These are phyloP conservation scores for Rhizophora apiculata DNA, from an alignment of 345 rosid genomes.

Conservation along the genomic window DNA sequence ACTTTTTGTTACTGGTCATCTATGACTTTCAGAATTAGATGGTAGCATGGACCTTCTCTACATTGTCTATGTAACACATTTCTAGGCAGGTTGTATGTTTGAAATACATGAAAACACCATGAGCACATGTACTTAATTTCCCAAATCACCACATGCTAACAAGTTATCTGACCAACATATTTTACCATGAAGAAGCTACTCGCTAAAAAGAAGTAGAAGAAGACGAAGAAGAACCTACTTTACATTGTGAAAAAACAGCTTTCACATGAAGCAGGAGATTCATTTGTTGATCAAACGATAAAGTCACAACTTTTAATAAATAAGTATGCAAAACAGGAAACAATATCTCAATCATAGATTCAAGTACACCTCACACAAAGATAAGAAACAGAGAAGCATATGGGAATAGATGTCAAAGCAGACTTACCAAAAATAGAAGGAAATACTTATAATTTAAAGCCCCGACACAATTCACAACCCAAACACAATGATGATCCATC, in stretches of 20 bases:
- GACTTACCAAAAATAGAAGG: slow-evolving; percentile 89
- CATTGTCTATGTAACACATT: too few relatives aligned
- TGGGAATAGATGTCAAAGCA: slow-evolving; percentile 7
- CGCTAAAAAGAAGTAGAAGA: background rate
- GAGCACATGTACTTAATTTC: too few relatives aligned
- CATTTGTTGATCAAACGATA: background rate
- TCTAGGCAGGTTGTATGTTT: too few relatives aligned
- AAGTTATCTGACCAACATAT: too few relatives aligned
- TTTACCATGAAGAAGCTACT: too few relatives aligned
- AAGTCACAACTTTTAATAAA: background rate
- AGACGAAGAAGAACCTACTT: background rate
- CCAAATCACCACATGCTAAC: too few relatives aligned
- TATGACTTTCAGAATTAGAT: too few relatives aligned
- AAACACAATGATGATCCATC: slow-evolving; percentile 99
- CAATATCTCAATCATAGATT: background rate
- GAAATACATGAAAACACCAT: too few relatives aligned
- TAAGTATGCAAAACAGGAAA: background rate
- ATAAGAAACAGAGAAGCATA: background rate
- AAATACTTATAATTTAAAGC: slow-evolving; percentile 91
- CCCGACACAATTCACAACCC: slow-evolving; percentile 99
- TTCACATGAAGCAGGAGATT: background rate
- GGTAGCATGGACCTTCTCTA: too few relatives aligned
- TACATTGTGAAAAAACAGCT: background rate
- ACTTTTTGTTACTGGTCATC: too few relatives aligned
- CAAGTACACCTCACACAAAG: background rate